Percentiles rank a stretch among this genome's conserved stretches.
phyloP scores from a whole-genome alignment of 2,329 filamentous ascomycete genomes.

The Coniochaeta sp. region DNA sequence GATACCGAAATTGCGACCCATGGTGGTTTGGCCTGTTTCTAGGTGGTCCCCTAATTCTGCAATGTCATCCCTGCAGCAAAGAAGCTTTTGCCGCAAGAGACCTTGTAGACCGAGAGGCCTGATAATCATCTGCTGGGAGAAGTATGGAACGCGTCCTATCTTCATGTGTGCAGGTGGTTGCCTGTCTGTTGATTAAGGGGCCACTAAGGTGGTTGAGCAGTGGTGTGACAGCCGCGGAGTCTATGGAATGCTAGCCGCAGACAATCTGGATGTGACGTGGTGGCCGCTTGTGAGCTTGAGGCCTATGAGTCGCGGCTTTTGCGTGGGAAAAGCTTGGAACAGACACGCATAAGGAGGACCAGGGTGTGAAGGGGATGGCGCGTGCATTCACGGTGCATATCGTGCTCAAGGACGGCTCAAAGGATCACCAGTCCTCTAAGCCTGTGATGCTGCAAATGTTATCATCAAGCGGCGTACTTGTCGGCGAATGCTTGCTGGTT shows the following conservation, averaged over 20 bases:
- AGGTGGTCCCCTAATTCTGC: too few species aligned
- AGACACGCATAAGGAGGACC: constrained; percentile 3
- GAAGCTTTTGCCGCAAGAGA: too few species aligned
- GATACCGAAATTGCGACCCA: too few species aligned
- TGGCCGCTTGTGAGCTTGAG: background rate
- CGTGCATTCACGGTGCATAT: background rate
- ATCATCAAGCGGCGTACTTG: background rate
- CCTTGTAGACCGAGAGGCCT: too few species aligned
- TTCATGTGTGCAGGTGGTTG: background rate
- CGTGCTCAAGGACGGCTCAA: background rate
- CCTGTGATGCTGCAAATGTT: background rate
- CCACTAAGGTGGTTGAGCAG: background rate
- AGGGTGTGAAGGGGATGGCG: constrained; percentile 8
- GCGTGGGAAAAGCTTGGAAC: background rate
- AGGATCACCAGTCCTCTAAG: background rate
- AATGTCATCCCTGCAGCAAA: too few species aligned
- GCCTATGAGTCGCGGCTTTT: background rate
- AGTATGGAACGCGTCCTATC: background rate
- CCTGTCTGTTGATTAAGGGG: background rate
- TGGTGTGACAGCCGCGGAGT: background rate
- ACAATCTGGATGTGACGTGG: background rate
- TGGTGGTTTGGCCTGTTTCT: too few species aligned
- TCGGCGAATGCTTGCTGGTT: background rate
- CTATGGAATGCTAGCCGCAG: background rate
- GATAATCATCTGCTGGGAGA: background rate